Conservation (phyloP, 2,329 filamentous ascomycete genomes). For the Pseudodiploospora longispora region DNA sequence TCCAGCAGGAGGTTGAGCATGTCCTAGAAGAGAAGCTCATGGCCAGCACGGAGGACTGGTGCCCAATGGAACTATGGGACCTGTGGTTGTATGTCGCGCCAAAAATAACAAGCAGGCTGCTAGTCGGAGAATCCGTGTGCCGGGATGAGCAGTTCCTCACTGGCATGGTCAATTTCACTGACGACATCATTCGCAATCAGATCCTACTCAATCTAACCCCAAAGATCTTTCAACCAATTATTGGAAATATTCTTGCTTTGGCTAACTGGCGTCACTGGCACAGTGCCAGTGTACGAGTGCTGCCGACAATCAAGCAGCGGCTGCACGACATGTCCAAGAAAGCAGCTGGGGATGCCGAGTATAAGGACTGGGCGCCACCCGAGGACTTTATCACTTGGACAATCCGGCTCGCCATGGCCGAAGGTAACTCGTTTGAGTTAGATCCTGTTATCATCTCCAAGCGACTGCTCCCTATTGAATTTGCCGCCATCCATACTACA, state of each 20-base stretch:
- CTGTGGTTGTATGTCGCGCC: slow-evolving; percentile 35
- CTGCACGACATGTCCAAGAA: slow-evolving; percentile 37
- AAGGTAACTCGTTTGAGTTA: slow-evolving; percentile 34
- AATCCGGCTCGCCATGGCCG: slow-evolving; percentile 41
- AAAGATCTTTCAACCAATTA: slow-evolving; percentile 37
- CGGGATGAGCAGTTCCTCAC: slow-evolving; percentile 37
- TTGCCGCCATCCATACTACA: slow-evolving; percentile 52
- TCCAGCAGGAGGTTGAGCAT: slow-evolving; percentile 32
- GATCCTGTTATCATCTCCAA: slow-evolving; percentile 40
- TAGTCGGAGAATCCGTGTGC: slow-evolving; percentile 30
- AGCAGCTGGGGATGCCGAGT: slow-evolving; percentile 29
- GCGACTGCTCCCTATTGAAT: slow-evolving; percentile 46
- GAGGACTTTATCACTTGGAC: slow-evolving; percentile 53
- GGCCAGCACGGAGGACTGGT: slow-evolving; percentile 27
- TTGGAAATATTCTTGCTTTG: slow-evolving; percentile 37
- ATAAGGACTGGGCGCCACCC: slow-evolving; percentile 34
- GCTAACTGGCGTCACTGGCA: slow-evolving; percentile 40
- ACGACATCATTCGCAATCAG: slow-evolving; percentile 37
- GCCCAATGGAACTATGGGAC: slow-evolving; percentile 35
- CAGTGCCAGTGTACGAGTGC: slow-evolving; percentile 30
- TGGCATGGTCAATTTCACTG: slow-evolving; percentile 41
- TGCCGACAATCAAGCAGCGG: slow-evolving; percentile 42
- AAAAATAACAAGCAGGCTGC: slow-evolving; percentile 33
- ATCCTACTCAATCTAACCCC: slow-evolving; percentile 40
- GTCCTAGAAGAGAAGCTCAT: slow-evolving; percentile 28